phyloP scores from a whole-genome alignment of 352 stramenopile genomes.

The Globisporangium nodosum region DNA sequence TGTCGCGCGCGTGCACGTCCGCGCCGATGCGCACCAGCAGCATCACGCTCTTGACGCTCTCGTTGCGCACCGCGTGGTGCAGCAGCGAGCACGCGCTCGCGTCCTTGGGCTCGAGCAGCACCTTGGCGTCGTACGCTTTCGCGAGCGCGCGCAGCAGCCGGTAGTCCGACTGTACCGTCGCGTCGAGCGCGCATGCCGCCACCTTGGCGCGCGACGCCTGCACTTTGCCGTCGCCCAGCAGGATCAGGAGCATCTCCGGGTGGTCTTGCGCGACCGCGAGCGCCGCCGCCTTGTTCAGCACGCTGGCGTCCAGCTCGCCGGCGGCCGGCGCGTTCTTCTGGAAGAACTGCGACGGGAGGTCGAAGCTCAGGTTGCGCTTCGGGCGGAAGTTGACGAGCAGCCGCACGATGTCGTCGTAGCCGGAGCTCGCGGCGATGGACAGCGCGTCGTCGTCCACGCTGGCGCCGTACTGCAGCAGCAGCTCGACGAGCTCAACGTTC shows the following conservation, averaged over 20 bases:
- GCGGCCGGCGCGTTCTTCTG: conserved; percentile 12
- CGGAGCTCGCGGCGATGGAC: conserved; percentile 31
- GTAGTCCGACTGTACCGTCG: conserved; percentile 37
- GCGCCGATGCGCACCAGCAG: conserved; percentile 57
- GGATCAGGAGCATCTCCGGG: conserved; percentile 27
- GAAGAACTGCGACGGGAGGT: conserved; percentile 21
- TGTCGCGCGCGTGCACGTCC: conserved; percentile 59
- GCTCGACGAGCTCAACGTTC: conserved; percentile 38
- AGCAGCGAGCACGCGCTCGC: conserved; percentile 48
- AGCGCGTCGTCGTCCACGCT: conserved; percentile 58
- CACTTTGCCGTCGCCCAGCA: conserved; percentile 47
- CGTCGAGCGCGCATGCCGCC: conserved; percentile 41
- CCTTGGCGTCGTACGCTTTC: conserved; percentile 33
- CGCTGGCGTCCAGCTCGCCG: conserved; percentile 28
- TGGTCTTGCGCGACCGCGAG: conserved; percentile 45
- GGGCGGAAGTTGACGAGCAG: conserved; percentile 26
- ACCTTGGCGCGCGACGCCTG: conserved; percentile 24
- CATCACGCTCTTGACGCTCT: conserved; percentile 44
- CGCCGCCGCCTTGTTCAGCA: conserved; percentile 38
- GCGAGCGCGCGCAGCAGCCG: conserved; percentile 47
- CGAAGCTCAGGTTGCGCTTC: conserved; percentile 14
- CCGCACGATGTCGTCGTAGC: conserved; percentile 34
- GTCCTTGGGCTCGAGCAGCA: conserved; percentile 42
- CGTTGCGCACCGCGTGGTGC: conserved; percentile 53
- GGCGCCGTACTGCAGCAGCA: conserved; percentile 60